phyloP scores from a whole-genome alignment of 176 grass and related monocot genomes.

The Avena insularis region DNA sequence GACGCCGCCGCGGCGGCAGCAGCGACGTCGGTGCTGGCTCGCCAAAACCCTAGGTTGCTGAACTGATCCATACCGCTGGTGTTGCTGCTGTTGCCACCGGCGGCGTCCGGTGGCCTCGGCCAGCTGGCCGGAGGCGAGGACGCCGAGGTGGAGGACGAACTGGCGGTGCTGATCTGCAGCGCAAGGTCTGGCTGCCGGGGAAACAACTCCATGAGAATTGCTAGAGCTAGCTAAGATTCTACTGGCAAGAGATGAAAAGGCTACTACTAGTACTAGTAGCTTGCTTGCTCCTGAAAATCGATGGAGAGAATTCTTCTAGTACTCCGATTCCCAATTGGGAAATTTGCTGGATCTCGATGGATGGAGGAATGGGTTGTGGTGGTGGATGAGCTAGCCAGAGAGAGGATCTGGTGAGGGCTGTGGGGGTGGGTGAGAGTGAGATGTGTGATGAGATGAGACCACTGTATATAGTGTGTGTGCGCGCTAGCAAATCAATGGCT shows the following conservation, averaged over 20 bases:
- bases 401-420: conserved; percentile 33
- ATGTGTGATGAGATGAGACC: conserved; percentile 1
- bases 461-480: not conserved
- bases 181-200: conserved; percentile 38
- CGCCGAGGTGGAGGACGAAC: not conserved
- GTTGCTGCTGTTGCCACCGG: not conserved
- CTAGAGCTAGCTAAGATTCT: not conserved
- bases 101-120: not conserved
- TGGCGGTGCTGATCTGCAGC: conserved; percentile 18
- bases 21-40: not conserved
- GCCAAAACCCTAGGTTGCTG: conserved; percentile 26
- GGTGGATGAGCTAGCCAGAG: not conserved
- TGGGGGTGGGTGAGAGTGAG: conserved; percentile 25
- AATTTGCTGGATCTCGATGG: not conserved
- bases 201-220: conserved; percentile 31
- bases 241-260: not conserved
- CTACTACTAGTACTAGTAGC: not conserved
- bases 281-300: not conserved
- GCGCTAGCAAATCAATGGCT: not conserved
- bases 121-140: conserved; percentile 1
- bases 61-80: not conserved
- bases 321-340: not conserved
- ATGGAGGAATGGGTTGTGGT: not conserved
- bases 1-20: not conserved
- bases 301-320: not conserved